These are phyloP conservation scores for Cephalotrichum gorgonifer DNA, from an alignment of 2,329 filamentous ascomycete species.

Conservation along the genomic window DNA sequence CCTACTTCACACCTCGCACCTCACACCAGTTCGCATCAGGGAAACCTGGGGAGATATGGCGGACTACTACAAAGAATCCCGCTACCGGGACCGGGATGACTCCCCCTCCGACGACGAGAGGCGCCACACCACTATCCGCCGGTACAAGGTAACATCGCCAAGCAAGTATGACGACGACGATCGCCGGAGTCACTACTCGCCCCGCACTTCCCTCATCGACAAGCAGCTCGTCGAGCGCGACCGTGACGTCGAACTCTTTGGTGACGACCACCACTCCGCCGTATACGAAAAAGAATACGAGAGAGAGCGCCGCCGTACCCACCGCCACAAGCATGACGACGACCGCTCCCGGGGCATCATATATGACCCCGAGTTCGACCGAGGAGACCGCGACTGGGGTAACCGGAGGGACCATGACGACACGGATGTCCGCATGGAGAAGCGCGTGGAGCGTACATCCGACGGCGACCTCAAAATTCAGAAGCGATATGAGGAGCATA, in stretches of 20 bases:
- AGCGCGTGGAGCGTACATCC: slow-evolving; percentile 28
- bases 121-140: slow-evolving; percentile 35
- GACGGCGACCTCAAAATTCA: slow-evolving; percentile 45
- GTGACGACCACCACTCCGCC: slow-evolving; percentile 6
- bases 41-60: background rate
- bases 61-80: slow-evolving; percentile 4
- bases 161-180: slow-evolving; percentile 33
- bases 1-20: background rate
- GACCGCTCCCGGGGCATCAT: slow-evolving; percentile 21
- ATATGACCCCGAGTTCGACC: slow-evolving; percentile 26
- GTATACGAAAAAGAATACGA: slow-evolving; percentile 1
- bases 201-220: slow-evolving; percentile 25
- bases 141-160: slow-evolving; percentile 38
- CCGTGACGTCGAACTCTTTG: slow-evolving; percentile 13
- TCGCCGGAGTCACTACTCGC: slow-evolving; percentile 30
- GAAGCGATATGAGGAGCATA: slow-evolving; percentile 34
- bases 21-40: background rate
- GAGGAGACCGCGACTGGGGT: slow-evolving; percentile 34
- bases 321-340: slow-evolving; percentile 13
- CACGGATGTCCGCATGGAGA: slow-evolving; percentile 30
- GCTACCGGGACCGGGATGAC: slow-evolving; percentile 2
- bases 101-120: slow-evolving; percentile 31
- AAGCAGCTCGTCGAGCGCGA: slow-evolving; percentile 33
- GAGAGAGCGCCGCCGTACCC: slow-evolving; percentile 10
- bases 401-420: slow-evolving; percentile 20